These are phyloP conservation scores for Kodamaea fukazawae DNA, from an alignment of 805 yeast genomes.

Conservation along the genomic window DNA sequence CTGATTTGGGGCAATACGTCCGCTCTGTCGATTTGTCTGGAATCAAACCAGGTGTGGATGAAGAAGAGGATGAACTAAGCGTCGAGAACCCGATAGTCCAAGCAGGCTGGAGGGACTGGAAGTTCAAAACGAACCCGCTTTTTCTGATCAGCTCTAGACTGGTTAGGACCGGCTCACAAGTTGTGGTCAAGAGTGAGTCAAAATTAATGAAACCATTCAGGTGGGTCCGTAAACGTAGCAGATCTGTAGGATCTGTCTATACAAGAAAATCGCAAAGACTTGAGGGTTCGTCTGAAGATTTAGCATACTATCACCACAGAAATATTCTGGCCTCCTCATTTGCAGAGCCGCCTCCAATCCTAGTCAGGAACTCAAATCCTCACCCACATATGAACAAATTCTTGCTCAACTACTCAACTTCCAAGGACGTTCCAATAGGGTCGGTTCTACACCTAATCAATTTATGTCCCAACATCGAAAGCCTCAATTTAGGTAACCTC, in stretches of 20 bases:
- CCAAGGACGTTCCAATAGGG: slow-evolving; percentile 81
- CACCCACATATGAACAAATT: slow-evolving; percentile 67
- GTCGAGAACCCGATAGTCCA: slow-evolving; percentile 31
- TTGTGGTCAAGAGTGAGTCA: too few relatives aligned
- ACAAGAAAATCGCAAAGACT: slow-evolving; percentile 5
- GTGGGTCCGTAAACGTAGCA: slow-evolving; percentile 3
- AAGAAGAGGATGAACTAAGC: slow-evolving; percentile 5
- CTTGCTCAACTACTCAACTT: slow-evolving; percentile 57
- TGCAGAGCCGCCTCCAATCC: neutral
- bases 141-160: slow-evolving; percentile 25
- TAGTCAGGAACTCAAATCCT: slow-evolving; percentile 1
- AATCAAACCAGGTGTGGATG: slow-evolving; percentile 32
- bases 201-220: slow-evolving; percentile 8
- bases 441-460: slow-evolving; percentile 63
- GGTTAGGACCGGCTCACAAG: slow-evolving; percentile 1
- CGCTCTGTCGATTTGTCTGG: slow-evolving; percentile 56
- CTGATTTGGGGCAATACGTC: slow-evolving; percentile 56
- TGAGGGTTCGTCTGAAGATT: neutral
- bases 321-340: neutral
- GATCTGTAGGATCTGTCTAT: slow-evolving; percentile 2
- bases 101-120: slow-evolving; percentile 95
- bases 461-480: slow-evolving; percentile 60
- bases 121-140: slow-evolving; percentile 68
- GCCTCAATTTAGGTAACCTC: slow-evolving; percentile 57
- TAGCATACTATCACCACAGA: neutral